Conservation (phyloP, 2,329 filamentous ascomycete genomes). For the Beauveria medogensis region DNA sequence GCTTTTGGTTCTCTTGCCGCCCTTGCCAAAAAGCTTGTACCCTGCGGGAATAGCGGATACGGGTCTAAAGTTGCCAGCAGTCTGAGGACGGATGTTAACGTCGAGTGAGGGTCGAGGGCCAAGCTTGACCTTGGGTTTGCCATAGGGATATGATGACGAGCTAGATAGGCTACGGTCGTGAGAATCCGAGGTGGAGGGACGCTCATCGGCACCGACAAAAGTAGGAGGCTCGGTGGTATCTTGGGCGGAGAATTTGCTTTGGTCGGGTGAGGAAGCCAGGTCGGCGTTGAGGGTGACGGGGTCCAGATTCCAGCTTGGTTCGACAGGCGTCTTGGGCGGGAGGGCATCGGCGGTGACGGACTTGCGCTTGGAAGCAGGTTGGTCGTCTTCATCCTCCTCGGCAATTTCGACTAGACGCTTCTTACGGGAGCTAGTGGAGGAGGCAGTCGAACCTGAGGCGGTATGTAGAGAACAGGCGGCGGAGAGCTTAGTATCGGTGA, state of each 20-base stretch:
- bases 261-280: conserved; percentile 42
- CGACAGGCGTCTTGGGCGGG: conserved; percentile 23
- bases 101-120: conserved; percentile 76
- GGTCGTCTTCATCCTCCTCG: conserved; percentile 81
- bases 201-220: conserved; percentile 39
- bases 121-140: conserved; percentile 79
- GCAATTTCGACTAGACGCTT: conserved; percentile 82
- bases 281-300: conserved; percentile 45
- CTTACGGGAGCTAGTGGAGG: conserved; percentile 70
- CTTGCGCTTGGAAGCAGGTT: conserved; percentile 49
- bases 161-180: conserved; percentile 34
- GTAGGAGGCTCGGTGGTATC: conserved; percentile 42
- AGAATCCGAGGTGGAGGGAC: conserved; percentile 36
- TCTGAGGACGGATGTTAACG: conserved; percentile 51
- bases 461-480: conserved; percentile 85
- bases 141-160: conserved; percentile 40
- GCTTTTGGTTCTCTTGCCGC: conserved; percentile 38
- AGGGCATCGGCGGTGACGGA: conserved; percentile 42
- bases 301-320: conserved; percentile 15
- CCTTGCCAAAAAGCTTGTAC: conserved; percentile 61
- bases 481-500: conserved; percentile 82
- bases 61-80: conserved; percentile 56
- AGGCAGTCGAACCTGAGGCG: conserved; percentile 76
- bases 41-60: conserved; percentile 73
- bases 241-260: conserved; percentile 38